Evolutionary conservation across 2,329 filamentous ascomycete genomes (phyloP).

Genomic region (Trichoderma citrinoviride): DNA sequence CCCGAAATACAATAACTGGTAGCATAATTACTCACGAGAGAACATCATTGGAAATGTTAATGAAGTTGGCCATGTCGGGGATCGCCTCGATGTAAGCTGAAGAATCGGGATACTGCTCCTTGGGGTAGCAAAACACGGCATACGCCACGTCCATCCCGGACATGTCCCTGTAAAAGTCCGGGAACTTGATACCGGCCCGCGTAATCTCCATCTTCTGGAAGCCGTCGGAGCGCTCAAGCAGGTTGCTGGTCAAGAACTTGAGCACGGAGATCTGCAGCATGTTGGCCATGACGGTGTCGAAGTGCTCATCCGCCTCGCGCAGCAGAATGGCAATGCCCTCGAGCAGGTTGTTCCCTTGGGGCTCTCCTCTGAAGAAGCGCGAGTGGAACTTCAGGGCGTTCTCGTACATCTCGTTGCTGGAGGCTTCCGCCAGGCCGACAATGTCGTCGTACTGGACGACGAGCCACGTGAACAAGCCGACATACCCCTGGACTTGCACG

Average conservation of each 20-base stretch:
- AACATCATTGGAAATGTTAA: not conserved
- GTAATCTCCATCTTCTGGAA: constrained; percentile 9
- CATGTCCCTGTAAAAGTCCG: constrained; percentile 12
- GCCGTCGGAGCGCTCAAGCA: constrained; percentile 3
- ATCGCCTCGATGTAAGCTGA: not conserved
- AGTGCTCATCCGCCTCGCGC: not conserved
- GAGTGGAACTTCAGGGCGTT: constrained; percentile 3
- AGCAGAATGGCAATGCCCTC: constrained; percentile 1
- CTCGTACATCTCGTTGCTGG: not conserved
- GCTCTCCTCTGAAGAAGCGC: constrained; percentile 15
- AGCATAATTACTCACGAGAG: not conserved
- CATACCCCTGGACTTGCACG: constrained; percentile 1
- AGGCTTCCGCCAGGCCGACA: not conserved
- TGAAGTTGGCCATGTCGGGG: constrained; percentile 7
- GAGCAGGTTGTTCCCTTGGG: not conserved
- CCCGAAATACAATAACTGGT: not conserved
- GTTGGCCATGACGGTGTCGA: constrained; percentile 3
- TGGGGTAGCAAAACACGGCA: constrained; percentile 9
- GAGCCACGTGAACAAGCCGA: constrained; percentile 3
- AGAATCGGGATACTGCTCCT: not conserved
- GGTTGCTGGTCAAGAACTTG: constrained; percentile 5
- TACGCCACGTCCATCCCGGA: constrained; percentile 4
- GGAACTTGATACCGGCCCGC: constrained; percentile 14
- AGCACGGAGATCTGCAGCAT: constrained; percentile 8
- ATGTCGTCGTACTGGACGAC: constrained; percentile 7